phyloP scores from a whole-genome alignment of 2,329 filamentous ascomycete genomes.

The Penicillium nordicum region DNA sequence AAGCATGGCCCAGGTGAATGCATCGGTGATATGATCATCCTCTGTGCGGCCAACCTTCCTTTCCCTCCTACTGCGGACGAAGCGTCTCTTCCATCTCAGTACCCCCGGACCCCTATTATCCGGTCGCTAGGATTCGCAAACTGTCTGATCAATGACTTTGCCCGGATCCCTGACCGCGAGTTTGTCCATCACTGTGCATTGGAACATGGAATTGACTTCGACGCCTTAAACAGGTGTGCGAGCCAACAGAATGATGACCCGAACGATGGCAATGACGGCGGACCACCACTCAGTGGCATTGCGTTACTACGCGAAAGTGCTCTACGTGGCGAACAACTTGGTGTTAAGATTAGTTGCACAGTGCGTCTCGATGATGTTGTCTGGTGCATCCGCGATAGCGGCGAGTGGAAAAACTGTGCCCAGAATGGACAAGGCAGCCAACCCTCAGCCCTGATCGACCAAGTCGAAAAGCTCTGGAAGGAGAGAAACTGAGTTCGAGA shows the following conservation, averaged over 20 bases:
- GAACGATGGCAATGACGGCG: conserved; percentile 55
- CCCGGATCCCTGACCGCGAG: conserved; percentile 70
- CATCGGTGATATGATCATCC: conserved; percentile 89
- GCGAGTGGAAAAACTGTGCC: conserved; percentile 76
- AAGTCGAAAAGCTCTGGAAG: conserved; percentile 68
- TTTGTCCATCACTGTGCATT: conserved; percentile 83
- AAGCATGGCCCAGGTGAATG: conserved; percentile 88
- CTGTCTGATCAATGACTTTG: conserved; percentile 76
- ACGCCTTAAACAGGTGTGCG: conserved; percentile 75
- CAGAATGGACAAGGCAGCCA: conserved; percentile 54
- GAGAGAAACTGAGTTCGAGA: conserved; percentile 21
- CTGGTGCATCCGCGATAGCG: conserved; percentile 79
- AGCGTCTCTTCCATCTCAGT: conserved; percentile 37
- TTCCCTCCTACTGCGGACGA: conserved; percentile 31
- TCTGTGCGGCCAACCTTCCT: conserved; percentile 74
- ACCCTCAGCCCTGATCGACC: conserved; percentile 64
- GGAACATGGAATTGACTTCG: conserved; percentile 84
- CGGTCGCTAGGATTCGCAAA: conserved; percentile 89
- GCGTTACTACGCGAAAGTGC: conserved; percentile 45
- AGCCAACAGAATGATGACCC: conserved; percentile 70
- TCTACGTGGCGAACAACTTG: conserved; percentile 56
- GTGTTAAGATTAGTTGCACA: conserved; percentile 71
- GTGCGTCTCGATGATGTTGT: conserved; percentile 73
- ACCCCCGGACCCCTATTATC: conserved; percentile 70
- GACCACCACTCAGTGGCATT: conserved; percentile 53